phyloP scores from a whole-genome alignment of 2,329 filamentous ascomycete species.

The Sporothrix brasiliensis region DNA sequence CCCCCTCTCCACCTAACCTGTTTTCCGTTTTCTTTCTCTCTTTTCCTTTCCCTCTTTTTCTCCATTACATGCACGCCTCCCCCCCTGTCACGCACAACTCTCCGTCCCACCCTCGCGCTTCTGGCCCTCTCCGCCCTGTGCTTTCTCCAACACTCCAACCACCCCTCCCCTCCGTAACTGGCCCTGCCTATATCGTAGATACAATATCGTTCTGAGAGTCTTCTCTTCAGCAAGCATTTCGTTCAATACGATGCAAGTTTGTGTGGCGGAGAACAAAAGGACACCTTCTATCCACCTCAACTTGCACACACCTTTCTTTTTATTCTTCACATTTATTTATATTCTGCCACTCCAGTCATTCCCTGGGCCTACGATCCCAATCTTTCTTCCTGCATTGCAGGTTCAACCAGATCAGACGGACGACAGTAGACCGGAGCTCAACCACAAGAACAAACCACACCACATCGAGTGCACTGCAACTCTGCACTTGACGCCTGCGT shows the following conservation, averaged over 20 bases:
- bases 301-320: background rate
- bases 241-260: background rate
- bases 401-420: slow-evolving; percentile 11
- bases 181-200: slow-evolving; percentile 29
- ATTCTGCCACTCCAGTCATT: background rate
- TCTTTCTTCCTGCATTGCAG: slow-evolving; percentile 5
- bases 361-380: slow-evolving; percentile 12
- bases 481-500: background rate
- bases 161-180: slow-evolving; percentile 1
- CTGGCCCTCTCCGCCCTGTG: slow-evolving; percentile 11
- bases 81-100: slow-evolving; percentile 2
- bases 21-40: slow-evolving; percentile 15
- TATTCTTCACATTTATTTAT: slow-evolving; percentile 7
- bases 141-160: background rate
- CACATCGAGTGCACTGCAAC: background rate
- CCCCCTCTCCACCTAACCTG: slow-evolving; percentile 10
- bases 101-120: slow-evolving; percentile 12
- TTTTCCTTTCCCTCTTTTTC: background rate
- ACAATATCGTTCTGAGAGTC: slow-evolving; percentile 27
- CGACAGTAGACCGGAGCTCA: background rate
- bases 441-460: background rate
- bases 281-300: slow-evolving; percentile 14
- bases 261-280: slow-evolving; percentile 11
- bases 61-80: slow-evolving; percentile 7
- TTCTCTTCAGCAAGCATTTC: background rate